These are phyloP conservation scores for Mrakia gelida DNA, from an alignment of 768 basidiomycete species.

Conservation along the genomic window DNA sequence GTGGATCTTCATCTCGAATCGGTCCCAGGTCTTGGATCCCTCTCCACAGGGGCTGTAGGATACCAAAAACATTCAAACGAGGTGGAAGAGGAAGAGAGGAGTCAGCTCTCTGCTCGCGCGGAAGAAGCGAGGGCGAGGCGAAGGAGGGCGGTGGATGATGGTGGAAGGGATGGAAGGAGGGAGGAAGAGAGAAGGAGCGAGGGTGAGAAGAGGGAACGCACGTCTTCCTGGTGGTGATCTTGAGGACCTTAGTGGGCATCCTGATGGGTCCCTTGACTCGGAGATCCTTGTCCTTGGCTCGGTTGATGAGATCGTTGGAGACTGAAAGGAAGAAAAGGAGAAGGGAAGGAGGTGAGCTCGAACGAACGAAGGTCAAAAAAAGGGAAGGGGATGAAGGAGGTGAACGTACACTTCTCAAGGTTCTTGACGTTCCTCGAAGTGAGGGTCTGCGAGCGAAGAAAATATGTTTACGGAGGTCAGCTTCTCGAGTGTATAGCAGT, in stretches of 20 bases:
- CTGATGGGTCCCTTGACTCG: conserved; percentile 98
- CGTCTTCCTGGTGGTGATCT: conserved; percentile 99
- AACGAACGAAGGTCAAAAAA: neutral
- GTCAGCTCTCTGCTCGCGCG: neutral
- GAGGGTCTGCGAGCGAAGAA: conserved; percentile 54
- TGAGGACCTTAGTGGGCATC: conserved; percentile 96
- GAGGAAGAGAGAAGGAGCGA: neutral
- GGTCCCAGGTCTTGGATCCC: conserved; percentile 99
- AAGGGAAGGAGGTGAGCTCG: neutral
- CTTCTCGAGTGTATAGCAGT: neutral
- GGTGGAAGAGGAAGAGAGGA: neutral
- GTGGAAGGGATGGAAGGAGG: neutral
- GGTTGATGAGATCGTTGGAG: conserved; percentile 92
- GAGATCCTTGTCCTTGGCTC: conserved; percentile 99
- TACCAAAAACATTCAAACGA: neutral
- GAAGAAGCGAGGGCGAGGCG: neutral
- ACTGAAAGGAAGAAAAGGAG: conserved; percentile 51
- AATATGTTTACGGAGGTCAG: neutral
- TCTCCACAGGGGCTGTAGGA: conserved; percentile 90
- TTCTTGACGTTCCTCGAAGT: conserved; percentile 97
- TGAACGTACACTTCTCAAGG: conserved; percentile 85
- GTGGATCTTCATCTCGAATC: conserved; percentile 98
- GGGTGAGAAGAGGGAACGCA: conserved; percentile 47
- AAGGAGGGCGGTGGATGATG: neutral
- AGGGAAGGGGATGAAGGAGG: neutral